Base-by-base conservation (phyloP, 2,329 filamentous ascomycete species). In the Fusarium vanettenii region DNA sequence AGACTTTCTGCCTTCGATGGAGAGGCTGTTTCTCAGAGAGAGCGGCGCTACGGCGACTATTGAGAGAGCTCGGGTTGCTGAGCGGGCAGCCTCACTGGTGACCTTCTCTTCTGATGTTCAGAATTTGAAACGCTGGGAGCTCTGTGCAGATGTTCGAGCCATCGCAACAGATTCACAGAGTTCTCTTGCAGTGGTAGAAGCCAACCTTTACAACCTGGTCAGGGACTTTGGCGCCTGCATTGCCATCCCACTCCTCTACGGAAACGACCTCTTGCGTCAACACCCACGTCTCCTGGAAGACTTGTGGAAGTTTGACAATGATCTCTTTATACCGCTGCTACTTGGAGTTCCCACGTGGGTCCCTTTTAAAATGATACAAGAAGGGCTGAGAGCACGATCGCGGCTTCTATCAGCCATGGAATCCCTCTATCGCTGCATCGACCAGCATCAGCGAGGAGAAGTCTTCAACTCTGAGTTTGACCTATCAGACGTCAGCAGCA, bases 161-260 rank as follows among this genome's bases (percentile, higher is more conserved):
- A 6, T 73, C 5, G 16, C 59, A 9, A 10, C 35, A 5, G 56
- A 69, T 13, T 4, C 5, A n/a, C 20, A 52, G 4, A 59, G 16
- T n/a, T 41, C 25, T 1, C 43, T 29, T 0, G 48, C 37, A 16
- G 57, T 39, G 1, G 71, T 63, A 3, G 73, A 76, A 27, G 66
- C 66, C 2, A 72, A 70, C n/a, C 22, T 76, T 3, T 63, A 72
- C 14, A 68, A 52, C 16, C 35, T 76, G 13, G 20, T 62, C 6
- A 43, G 75, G n/a, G 77, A 79, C 14, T 76, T 79, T 33, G 76
- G 75, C 20, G 74, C 72, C 3, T 78, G 75, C 29, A 74, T 79
- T 22, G 60, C 75, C 4, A 76, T 78, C 7, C 74, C 77, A 3
- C 48, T 73, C 0, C 64, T 79, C 9, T 78, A 77, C 27, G 77